Base-by-base conservation (phyloP, 352 stramenopile species). In the Phytophthora fragariaefolia region DNA sequence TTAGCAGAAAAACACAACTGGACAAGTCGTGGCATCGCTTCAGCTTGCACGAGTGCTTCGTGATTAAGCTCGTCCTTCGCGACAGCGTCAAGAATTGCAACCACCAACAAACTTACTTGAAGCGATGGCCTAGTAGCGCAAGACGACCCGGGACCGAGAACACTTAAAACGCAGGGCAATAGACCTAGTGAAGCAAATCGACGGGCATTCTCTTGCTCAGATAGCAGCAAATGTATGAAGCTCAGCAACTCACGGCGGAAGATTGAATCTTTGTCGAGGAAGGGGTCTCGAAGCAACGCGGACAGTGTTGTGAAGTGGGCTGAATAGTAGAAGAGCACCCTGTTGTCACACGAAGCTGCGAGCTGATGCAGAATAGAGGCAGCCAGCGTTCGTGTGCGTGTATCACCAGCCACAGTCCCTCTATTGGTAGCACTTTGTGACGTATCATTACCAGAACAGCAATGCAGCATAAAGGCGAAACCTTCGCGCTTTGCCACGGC, bases 201-300 rank as follows among this genome's bases (percentile, higher is more conserved):
- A 13, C 68, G 71, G 4, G 75, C 79, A 47, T 88, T 90, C 53
- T 91, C 81, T 30, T 76, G 66, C 58, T 91, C 83, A 1, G 68
- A 61, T 2, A 89, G 78, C 23, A 93, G 57, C 28, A 86, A 72
- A 23, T 85, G 73, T 26, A 92, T 73, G 48, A 87, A 89, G 26
- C 82, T 74, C n/a, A 93, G 70, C 49, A 92, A 55, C 43, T 89
- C 83, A 10, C 75, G 71, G 1, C 85, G 73, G 63, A 92, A 91
- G 8, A 57, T 46, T 0, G 68, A 46, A 62, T 93, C 82, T 17
- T 78, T 85, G 40, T 91, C 82, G 20, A 93, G 76, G 65, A 87
- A 92, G 20, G 82, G 85, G 22, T 91, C 80, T 40, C 82, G 78
- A 0, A 93, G 72, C 34, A 93, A 75, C 1, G 40, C 49, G 2